Evolutionary conservation across 1,284 basidiomycete species (phyloP), one percentile per base, ranked within the genome.

Genomic region (Tilletiopsis washingtonensis): DNA sequence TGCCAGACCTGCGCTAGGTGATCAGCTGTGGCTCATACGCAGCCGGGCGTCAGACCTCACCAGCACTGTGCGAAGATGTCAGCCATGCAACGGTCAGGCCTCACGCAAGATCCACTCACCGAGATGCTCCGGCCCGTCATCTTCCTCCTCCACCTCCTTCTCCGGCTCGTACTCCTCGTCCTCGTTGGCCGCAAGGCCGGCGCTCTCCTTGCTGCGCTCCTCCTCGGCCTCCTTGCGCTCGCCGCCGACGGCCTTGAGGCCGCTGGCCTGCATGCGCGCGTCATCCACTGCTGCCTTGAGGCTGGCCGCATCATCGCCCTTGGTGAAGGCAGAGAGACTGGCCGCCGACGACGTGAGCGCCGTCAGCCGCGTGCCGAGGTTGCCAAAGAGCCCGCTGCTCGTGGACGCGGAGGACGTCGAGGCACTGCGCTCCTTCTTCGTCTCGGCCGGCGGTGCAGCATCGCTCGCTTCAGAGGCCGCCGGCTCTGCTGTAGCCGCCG

Each of bases 1-100:
- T 71, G 69, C 29, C 51, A 55, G 32, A 59, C 54, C 11, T 61
- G 34, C 4, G 61, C 41, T 12, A 61, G 48, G 15, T n/a, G n/a
- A n/a, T n/a, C n/a, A n/a, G n/a, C n/a, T n/a, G n/a, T n/a, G n/a
- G n/a, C n/a, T n/a, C n/a, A n/a, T n/a, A n/a, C n/a, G n/a, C n/a
- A n/a, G n/a, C n/a, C n/a, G n/a, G n/a, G n/a, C n/a, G n/a, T n/a
- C n/a, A n/a, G n/a, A n/a, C n/a, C n/a, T n/a, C n/a, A n/a, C n/a
- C n/a, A n/a, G n/a, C n/a, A n/a, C n/a, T n/a, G n/a, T 32, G 7
- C 29, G 7, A 32, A 6, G 15, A 32, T 7, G 7, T 32, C 29
- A 15, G 15, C 7, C 29, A 32, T 32, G 29, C 29, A 6, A 32
- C 15, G 6, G 29, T 32, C 29, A 7, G 6, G 29, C 29, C n/a